A percentile compares a stretch with the other conserved stretches of the same genome.
Evolutionary conservation across 139 green algal genomes (phyloP).

Genomic region (Diplosphaera chodatii): DNA sequence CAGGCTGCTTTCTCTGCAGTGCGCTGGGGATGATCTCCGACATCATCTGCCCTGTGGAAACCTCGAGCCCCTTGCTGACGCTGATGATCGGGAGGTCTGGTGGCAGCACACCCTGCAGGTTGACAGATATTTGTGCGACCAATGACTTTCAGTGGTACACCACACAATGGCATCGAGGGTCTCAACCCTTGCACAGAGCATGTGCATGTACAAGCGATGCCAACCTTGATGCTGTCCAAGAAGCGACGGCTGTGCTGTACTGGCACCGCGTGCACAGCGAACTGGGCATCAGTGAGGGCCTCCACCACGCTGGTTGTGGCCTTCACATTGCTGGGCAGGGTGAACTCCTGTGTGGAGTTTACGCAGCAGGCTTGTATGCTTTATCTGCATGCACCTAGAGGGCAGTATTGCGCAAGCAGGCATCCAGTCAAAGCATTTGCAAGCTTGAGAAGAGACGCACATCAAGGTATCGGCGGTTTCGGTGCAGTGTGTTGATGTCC

Average conservation of each 20-base stretch:
- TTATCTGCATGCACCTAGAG: no score
- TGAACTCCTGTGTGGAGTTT: slow-evolving; percentile 59
- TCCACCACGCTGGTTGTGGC: slow-evolving; percentile 66
- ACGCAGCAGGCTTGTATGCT: no score
- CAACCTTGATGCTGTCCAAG: slow-evolving; percentile 58
- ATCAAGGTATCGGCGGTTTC: slow-evolving; percentile 82
- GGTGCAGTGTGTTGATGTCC: slow-evolving; percentile 84
- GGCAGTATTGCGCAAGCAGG: no score
- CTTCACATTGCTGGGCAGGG: slow-evolving; percentile 79
- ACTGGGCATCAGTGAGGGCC: slow-evolving; percentile 72
- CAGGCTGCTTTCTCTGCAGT: slow-evolving; percentile 78
- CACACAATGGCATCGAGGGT: no score
- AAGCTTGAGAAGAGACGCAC: slow-evolving; percentile 25
- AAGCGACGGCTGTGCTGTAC: slow-evolving; percentile 86
- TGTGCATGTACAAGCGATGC: background rate
- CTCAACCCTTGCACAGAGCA: no score
- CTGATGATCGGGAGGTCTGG: slow-evolving; percentile 82
- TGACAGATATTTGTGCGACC: background rate
- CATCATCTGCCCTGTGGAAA: slow-evolving; percentile 83
- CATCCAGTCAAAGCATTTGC: no score
- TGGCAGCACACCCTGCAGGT: slow-evolving; percentile 57
- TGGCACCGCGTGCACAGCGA: slow-evolving; percentile 88
- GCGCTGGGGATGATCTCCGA: slow-evolving; percentile 81
- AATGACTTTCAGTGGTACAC: no score
- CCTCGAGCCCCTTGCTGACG: slow-evolving; percentile 89